These are phyloP conservation scores for Rubia tinctorum DNA, from an alignment of 305 asterid species.

Conservation along the genomic window DNA sequence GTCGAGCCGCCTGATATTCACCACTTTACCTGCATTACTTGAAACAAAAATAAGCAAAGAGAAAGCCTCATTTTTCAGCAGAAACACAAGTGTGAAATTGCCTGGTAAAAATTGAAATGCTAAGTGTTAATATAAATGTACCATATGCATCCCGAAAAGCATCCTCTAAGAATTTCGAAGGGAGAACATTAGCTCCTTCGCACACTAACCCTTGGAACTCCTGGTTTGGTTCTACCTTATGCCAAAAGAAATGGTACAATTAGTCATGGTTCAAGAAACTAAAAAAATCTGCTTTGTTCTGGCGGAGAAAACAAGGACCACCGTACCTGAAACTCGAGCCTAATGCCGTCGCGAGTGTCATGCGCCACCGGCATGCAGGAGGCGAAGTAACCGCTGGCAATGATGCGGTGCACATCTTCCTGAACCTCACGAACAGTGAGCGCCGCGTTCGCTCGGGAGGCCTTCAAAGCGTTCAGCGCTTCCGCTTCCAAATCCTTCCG, in stretches of 20 bases:
- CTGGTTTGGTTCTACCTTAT: conserved; percentile 98
- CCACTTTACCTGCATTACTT: conserved; percentile 88
- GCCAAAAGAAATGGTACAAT: conserved; percentile 40
- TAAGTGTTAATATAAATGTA: conserved; percentile 16
- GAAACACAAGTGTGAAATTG: neutral
- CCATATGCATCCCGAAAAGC: conserved; percentile 93
- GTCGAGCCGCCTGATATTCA: conserved; percentile 80
- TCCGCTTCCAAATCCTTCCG: conserved; percentile 85
- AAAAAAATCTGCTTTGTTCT: neutral
- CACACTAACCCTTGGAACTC: conserved; percentile 96
- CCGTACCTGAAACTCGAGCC: conserved; percentile 84
- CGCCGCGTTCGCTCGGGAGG: conserved; percentile 80
- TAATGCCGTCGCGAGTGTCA: conserved; percentile 92
- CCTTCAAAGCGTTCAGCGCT: conserved; percentile 79
- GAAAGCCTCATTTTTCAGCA: conserved; percentile 40
- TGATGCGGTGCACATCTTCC: conserved; percentile 88
- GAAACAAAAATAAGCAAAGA: conserved; percentile 37
- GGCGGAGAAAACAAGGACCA: neutral
- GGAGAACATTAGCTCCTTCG: conserved; percentile 98
- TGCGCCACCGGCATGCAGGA: conserved; percentile 96
- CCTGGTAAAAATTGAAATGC: conserved; percentile 9
- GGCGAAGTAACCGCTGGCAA: conserved; percentile 83
- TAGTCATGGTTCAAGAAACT: conserved; percentile 8
- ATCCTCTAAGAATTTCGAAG: conserved; percentile 81
- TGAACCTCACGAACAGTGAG: conserved; percentile 87